phyloP scores from a whole-genome alignment of 2,329 filamentous ascomycete genomes.

The Penicillium concentricum region DNA sequence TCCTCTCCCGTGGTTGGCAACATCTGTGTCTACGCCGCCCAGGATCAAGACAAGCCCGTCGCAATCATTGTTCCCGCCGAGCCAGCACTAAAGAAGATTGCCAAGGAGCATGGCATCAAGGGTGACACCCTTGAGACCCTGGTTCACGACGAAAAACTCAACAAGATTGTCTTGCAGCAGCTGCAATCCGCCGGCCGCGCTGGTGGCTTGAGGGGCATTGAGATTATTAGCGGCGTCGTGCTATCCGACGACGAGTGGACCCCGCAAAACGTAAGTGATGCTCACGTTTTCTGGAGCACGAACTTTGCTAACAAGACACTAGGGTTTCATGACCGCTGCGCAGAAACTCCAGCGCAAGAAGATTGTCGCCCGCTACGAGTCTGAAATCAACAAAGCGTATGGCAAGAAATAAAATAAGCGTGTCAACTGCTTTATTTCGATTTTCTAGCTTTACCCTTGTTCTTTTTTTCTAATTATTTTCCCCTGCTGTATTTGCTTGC shows the following conservation, averaged over 20 bases:
- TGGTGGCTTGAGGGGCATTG: conserved; percentile 40
- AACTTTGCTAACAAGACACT: conserved; percentile 25
- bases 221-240: conserved; percentile 46
- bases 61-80: conserved; percentile 72
- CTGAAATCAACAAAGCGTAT: conserved; percentile 63
- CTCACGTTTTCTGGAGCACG: neutral
- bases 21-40: conserved; percentile 81
- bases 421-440: conserved; percentile 6
- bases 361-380: conserved; percentile 62
- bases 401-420: conserved; percentile 39
- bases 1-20: conserved; percentile 76
- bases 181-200: conserved; percentile 39
- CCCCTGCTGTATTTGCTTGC: neutral
- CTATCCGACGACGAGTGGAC: conserved; percentile 49
- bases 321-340: conserved; percentile 67
- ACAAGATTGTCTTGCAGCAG: conserved; percentile 41
- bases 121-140: conserved; percentile 67
- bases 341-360: conserved; percentile 72
- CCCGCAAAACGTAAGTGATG: conserved; percentile 39
- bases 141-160: conserved; percentile 51
- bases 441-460: neutral
- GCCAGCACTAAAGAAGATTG: conserved; percentile 56
- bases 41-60: conserved; percentile 72
- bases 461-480: neutral
- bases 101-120: conserved; percentile 58